A percentile compares a stretch with the other conserved stretches of the same genome.
Conservation (phyloP, 805 yeast species). For the Torulaspora gathmanii region DNA sequence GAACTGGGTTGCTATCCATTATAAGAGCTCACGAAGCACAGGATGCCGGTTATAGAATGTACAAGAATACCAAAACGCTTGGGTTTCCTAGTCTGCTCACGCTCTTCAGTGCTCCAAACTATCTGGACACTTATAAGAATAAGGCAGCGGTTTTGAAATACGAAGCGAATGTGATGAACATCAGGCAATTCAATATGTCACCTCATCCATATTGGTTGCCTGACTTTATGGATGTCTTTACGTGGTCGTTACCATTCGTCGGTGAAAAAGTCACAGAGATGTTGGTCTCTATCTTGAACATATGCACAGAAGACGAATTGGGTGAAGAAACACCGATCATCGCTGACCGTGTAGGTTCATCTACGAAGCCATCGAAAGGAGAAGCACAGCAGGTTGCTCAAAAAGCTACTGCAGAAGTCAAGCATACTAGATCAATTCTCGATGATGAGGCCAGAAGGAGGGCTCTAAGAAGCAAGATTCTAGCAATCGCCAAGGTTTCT, state of each 20-base stretch:
- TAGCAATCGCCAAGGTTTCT: constrained; percentile 94
- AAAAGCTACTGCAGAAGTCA: constrained; percentile 10
- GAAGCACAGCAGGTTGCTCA: constrained; percentile 1
- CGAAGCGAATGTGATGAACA: constrained; percentile 89
- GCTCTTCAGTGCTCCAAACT: constrained; percentile 92
- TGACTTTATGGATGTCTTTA: constrained; percentile 93
- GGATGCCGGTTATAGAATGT: constrained; percentile 95
- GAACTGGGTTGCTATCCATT: constrained; percentile 73
- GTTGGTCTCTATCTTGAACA: constrained; percentile 81
- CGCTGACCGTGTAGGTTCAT: constrained; percentile 36
- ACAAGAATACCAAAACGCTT: constrained; percentile 72
- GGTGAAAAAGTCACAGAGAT: constrained; percentile 95
- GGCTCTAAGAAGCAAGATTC: constrained; percentile 76
- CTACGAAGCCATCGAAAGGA: constrained; percentile 24
- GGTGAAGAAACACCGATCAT: constrained; percentile 64
- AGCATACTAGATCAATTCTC: constrained; percentile 18
- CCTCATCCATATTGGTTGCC: constrained; percentile 98
- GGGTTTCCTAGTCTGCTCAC: constrained; percentile 90
- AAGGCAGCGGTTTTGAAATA: constrained; percentile 93
- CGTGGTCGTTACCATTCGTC: constrained; percentile 96
- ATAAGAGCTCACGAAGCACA: constrained; percentile 98
- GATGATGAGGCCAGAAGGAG: constrained; percentile 38
- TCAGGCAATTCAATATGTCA: constrained; percentile 84
- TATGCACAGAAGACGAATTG: constrained; percentile 92
- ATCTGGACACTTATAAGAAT: constrained; percentile 85